Evolutionary conservation across 306 rosid species (phyloP), one percentile per base, ranked within the genome.

Genomic region (Quercus engelmannii): DNA sequence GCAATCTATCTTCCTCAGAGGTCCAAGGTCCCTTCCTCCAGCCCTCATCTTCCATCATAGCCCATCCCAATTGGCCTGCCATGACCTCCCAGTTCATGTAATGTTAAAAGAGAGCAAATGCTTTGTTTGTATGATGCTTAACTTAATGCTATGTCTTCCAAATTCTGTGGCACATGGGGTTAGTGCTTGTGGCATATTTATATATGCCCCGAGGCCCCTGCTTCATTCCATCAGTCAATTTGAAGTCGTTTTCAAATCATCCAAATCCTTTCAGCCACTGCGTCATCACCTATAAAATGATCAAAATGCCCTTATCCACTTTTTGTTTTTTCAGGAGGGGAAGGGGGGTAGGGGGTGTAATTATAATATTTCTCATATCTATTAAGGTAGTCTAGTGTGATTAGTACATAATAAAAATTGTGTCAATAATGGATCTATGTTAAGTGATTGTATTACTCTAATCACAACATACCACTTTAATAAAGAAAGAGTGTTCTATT

Each of bases 21-120:
- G 98, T 95, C 99, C 99, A 95, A 71, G 99, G 99, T 20, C 99
- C 99, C 84, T 95, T 95, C 72, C 99, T 90, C 97, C 99, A 95
- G 15, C 89, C 94, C 69, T 85, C 93, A 9, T 91, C 96, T 74
- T 88, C 96, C 62, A 83, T 74, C 9, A 84, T 51, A 33, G 91
- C 90, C 95, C 98, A 95, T 15, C 87, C 89, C 85, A 85, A 83
- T 75, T 86, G 91, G 12, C 88, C 87, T 64, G 80, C 83, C 91
- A 88, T 90, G 64, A 75, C 84, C 77, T 82, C 89, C 83, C 85
- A 87, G 72, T 88, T 88, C 92, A 93, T 91, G 77, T 63, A 63
- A 41, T 71, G 46, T 75, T 46, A 25, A 5, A 25, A 35, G 43
- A 75, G 6, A 43, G 26, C 38, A 81, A 76, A 35, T 19, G 69